Base-by-base conservation (phyloP, 345 rosid species). In the Acer campestre region DNA sequence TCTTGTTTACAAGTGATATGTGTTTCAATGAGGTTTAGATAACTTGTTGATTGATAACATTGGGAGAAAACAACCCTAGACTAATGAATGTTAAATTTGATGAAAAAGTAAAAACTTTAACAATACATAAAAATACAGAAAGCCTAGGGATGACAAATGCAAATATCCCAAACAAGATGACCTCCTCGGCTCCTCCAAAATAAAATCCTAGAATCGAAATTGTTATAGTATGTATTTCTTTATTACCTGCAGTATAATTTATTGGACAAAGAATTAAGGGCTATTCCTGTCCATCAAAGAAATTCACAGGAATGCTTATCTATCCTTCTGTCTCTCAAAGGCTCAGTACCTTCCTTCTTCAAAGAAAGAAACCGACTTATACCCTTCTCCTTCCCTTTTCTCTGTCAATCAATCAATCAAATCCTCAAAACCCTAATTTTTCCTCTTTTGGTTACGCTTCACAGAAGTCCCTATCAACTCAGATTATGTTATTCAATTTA, bases 401-500 rank as follows among this genome's bases (percentile, higher is more conserved):
- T 46, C 25, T 5, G 18, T 29, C 44, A 58, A 58, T 58, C 62
- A n/a, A 56, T 23, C 6, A 61, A 74, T 74, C 58, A 66, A 66
- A 58, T 63, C 31, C 53, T 42, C 13, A 64, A 35, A 86, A 79
- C 89, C 87, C 82, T 80, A 84, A 56, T 40, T 20, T 66, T 46
- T 11, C 40, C 14, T 56, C 4, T 44, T 23, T 23, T 27, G 0
- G 2, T 40, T 70, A 18, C 16, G 10, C 17, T 78, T 17, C 25
- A 1, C 12, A 23, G 42, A 68, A 27, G 27, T 7, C 38, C 29
- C 12, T 10, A 14, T 14, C 42, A 10, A 25, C 14, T 2, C 53
- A 16, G 27, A 42, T 48, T 67, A 58, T 67, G 40, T 29, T 35
- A 29, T 67, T 46, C 38, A 71, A 22, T 61, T 75, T 51, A 23